A percentile compares a stretch with the other conserved stretches of the same genome.
These are phyloP conservation scores for Puccinia brachypodii DNA, from an alignment of 1,284 basidiomycete genomes.

Conservation along the genomic window DNA sequence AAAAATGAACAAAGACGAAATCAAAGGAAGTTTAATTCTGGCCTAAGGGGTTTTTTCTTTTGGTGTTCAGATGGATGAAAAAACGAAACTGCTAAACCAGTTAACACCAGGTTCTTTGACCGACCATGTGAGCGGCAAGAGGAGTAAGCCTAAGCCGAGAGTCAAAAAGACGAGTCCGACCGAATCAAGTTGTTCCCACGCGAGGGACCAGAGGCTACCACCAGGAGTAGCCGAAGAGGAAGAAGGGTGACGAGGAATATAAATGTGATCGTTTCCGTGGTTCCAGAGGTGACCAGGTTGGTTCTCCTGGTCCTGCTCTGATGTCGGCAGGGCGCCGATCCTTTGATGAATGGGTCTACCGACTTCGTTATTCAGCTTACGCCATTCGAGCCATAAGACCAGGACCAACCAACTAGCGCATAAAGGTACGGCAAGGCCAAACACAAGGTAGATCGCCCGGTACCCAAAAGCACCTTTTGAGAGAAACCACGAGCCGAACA, in stretches of 20 bases:
- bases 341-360: slow-evolving; percentile 36
- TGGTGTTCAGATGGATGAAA: too few species aligned
- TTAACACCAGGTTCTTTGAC: slow-evolving; percentile 49
- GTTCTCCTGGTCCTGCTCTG: background rate
- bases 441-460: slow-evolving; percentile 53
- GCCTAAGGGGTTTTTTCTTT: too few species aligned
- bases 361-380: slow-evolving; percentile 40
- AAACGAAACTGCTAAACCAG: slow-evolving; percentile 52
- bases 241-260: background rate
- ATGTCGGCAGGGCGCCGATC: background rate
- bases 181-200: slow-evolving; percentile 52
- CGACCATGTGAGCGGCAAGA: slow-evolving; percentile 53
- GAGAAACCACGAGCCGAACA: slow-evolving; percentile 52
- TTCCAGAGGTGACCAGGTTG: background rate
- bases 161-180: slow-evolving; percentile 53
- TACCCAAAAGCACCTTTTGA: slow-evolving; percentile 53
- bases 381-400: slow-evolving; percentile 50
- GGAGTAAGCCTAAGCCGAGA: slow-evolving; percentile 51
- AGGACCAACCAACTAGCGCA: slow-evolving; percentile 51
- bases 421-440: slow-evolving; percentile 54
- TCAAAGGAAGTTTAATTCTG: too few species aligned
- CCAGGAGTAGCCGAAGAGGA: too few species aligned
- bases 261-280: background rate
- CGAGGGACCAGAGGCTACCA: slow-evolving; percentile 40
- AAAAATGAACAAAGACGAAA: background rate